Evolutionary conservation across 192 early-diverging fungal species (phyloP).

Genomic region (Entomortierella parvispora): DNA sequence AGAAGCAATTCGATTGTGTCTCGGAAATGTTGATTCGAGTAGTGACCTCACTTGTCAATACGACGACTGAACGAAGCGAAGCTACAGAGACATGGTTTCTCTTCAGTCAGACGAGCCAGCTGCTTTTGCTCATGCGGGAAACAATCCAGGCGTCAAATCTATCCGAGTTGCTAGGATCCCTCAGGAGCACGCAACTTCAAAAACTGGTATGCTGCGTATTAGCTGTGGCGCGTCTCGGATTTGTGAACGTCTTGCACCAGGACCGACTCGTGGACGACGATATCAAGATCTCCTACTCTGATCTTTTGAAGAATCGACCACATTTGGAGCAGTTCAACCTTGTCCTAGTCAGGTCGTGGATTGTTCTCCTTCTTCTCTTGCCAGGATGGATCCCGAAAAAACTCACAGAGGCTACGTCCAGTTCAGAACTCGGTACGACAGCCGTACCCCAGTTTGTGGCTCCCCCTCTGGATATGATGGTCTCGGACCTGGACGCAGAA

Average conservation of each 20-base stretch:
- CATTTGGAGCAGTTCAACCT: constrained; percentile 48
- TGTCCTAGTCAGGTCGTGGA: constrained; percentile 30
- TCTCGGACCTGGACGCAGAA: constrained; percentile 26
- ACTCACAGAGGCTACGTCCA: neutral
- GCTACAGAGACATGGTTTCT: constrained; percentile 49
- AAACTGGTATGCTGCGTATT: constrained; percentile 28
- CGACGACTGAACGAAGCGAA: constrained; percentile 39
- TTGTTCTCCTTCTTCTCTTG: constrained; percentile 30
- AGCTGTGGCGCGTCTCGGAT: constrained; percentile 34
- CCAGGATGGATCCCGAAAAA: constrained; percentile 40
- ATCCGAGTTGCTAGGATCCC: neutral
- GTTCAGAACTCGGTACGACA: neutral
- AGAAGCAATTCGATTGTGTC: constrained; percentile 51
- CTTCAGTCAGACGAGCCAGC: constrained; percentile 29
- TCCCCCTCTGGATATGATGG: constrained; percentile 10
- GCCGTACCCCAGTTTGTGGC: neutral
- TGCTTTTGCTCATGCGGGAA: constrained; percentile 25
- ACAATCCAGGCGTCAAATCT: constrained; percentile 27
- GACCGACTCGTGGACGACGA: constrained; percentile 49
- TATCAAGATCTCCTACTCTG: constrained; percentile 43
- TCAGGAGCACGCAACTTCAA: constrained; percentile 16
- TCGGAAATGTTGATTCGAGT: constrained; percentile 47
- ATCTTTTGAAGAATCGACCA: constrained; percentile 37
- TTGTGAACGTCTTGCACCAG: constrained; percentile 46
- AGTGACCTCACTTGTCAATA: constrained; percentile 42